A percentile compares a stretch with the other conserved stretches of the same genome.
Evolutionary conservation across 1,139 yeast genomes (phyloP).

Genomic region (Geotrichum aggregatum): DNA sequence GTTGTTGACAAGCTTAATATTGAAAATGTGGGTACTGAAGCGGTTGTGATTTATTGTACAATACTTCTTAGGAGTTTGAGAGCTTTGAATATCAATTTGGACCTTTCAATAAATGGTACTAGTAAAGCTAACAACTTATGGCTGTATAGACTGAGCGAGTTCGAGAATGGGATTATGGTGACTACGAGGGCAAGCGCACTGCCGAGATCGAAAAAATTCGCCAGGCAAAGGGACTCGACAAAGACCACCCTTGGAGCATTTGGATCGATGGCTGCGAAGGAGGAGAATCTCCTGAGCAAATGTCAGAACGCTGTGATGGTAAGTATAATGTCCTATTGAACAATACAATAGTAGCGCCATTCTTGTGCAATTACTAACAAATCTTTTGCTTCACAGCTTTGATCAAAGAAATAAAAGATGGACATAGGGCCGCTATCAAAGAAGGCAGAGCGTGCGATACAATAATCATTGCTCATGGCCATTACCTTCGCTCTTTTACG

Average conservation of each 20-base stretch:
- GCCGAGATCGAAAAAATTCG: conserved; percentile 61
- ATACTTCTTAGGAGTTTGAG: no score
- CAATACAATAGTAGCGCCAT: no score
- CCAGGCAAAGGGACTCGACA: conserved; percentile 54
- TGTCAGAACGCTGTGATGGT: conserved; percentile 64
- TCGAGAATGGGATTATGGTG: conserved; percentile 95
- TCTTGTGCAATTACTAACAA: not conserved
- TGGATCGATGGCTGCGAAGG: conserved; percentile 93
- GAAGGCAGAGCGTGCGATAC: conserved; percentile 61
- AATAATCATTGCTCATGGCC: conserved; percentile 87
- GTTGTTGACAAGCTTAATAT: conserved; percentile 3
- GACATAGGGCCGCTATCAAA: conserved; percentile 60
- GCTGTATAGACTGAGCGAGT: conserved; percentile 59
- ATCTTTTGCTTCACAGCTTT: conserved; percentile 32
- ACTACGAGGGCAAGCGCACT: conserved; percentile 80
- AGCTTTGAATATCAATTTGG: no score
- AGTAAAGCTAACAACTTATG: no score
- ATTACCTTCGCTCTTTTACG: conserved; percentile 81
- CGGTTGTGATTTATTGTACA: no score
- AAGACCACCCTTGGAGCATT: conserved; percentile 60
- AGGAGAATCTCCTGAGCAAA: conserved; percentile 68
- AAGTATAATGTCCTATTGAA: no score
- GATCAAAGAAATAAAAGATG: conserved; percentile 55
- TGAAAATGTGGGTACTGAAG: conserved; percentile 7
- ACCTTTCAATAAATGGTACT: no score